phyloP scores from a whole-genome alignment of 192 early-diverging fungal genomes.

The Anaeromyces robustus region DNA sequence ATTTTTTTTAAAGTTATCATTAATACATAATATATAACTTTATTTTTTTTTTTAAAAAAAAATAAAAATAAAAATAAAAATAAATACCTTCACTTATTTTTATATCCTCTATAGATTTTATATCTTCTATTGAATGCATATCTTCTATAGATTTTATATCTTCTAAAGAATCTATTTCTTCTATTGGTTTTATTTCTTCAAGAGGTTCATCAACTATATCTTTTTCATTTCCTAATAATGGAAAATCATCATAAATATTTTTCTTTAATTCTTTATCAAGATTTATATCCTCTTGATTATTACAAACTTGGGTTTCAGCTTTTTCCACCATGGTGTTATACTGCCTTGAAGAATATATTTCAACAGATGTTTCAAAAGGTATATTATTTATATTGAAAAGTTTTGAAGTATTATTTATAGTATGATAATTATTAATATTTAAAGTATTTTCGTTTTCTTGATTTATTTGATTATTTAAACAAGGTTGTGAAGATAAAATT shows the following conservation, averaged over 20 bases:
- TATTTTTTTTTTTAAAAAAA: too few species aligned
- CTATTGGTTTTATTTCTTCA: neutral
- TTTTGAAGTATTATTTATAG: neutral
- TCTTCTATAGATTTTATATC: too few species aligned
- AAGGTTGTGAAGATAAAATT: too few species aligned
- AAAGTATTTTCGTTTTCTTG: neutral
- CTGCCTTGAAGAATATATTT: neutral
- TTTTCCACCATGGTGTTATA: neutral
- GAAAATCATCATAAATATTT: neutral
- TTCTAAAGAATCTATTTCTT: neutral
- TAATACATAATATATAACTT: too few species aligned
- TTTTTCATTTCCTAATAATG: neutral
- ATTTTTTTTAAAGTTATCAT: too few species aligned
- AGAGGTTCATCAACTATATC: neutral
- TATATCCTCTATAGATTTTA: too few species aligned
- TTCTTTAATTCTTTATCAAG: neutral
- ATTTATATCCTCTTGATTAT: neutral
- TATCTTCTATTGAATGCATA: too few species aligned
- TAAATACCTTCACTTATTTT: too few species aligned
- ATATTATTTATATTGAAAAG: neutral
- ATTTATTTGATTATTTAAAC: neutral
- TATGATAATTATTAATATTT: neutral
- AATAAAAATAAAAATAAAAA: too few species aligned
- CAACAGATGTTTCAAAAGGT: neutral
- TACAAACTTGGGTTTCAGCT: neutral